phyloP scores from a whole-genome alignment of 192 early-diverging fungal genomes.

The Rhizophlyctis rosea region DNA sequence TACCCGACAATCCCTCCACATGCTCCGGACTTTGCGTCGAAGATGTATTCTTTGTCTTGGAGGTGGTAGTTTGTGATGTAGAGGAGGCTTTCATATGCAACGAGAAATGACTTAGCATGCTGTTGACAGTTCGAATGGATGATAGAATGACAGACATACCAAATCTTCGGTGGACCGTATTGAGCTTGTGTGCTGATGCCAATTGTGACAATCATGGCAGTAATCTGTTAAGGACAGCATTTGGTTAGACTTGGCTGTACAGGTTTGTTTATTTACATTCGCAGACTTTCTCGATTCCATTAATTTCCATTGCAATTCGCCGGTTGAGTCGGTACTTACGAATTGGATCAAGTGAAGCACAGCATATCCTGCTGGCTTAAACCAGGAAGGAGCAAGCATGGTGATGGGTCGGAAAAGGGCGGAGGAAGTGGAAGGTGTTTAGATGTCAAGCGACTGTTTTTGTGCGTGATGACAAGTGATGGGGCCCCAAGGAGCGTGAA shows the following conservation, averaged over 20 bases:
- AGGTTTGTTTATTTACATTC: no score
- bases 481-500: no score
- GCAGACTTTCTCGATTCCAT: no score
- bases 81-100: not conserved
- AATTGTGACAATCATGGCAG: not conserved
- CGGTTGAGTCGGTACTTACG: not conserved
- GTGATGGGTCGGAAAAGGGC: no score
- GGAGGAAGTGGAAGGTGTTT: no score
- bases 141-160: not conserved
- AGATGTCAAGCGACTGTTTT: no score
- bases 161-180: not conserved
- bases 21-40: not conserved
- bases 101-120: not conserved
- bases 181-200: not conserved
- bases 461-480: no score
- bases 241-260: not conserved
- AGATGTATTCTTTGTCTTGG: not conserved
- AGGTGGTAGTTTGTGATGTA: not conserved
- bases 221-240: not conserved
- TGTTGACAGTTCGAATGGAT: not conserved
- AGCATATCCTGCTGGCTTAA: not conserved
- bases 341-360: not conserved
- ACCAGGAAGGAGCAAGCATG: no score
- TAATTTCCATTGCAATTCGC: not conserved
- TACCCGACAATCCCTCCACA: not conserved